Evolutionary conservation across 1,284 basidiomycete species (phyloP), one percentile per base, ranked within the genome.

Genomic region (Cryptococcus deneoformans): DNA sequence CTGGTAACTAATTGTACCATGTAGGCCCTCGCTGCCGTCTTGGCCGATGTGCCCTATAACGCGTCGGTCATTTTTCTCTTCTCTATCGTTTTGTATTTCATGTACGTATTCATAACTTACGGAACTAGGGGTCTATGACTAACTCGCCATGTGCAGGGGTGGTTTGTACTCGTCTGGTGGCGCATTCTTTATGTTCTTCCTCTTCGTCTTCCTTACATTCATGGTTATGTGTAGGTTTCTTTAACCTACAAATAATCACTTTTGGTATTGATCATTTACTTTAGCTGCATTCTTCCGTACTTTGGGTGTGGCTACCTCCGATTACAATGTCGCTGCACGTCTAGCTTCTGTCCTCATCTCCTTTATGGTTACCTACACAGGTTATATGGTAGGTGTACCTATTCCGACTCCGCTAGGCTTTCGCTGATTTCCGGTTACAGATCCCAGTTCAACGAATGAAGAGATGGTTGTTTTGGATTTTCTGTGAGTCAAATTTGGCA

Each of bases 381-480:
- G 79, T 43, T 76, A 76, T 53, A 72, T 76, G 66, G 58, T 64
- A 35, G 34, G 49, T 45, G 14, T 38, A 7, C 11, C 6, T 35
- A 2, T 16, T 10, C 34, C 49, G 2, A n/a, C 39, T 11, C 4
- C 1, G n/a, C 8, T 14, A 14, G 8, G 4, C 34, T 12, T 10
- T 6, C 34, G 36, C 50, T 52, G n/a, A 60, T n/a, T 7, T 24
- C 16, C 16, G 40, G 20, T 49, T 35, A 16, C 36, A 62, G 65
- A 73, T 75, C 53, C 79, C 79, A 80, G 73, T 86, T 7, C 82
- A 83, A 62, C 80, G 83, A 57, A 92, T 94, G 90, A 88, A 90
- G 72, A 80, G 88, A 52, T 94, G 90, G 90, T 73, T 93, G 14
- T 90, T 89, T 80, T 92, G 90, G 90, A 85, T 91, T 46, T 72